phyloP scores from a whole-genome alignment of 1,284 basidiomycete species.

The Rhodotorula sp. region DNA sequence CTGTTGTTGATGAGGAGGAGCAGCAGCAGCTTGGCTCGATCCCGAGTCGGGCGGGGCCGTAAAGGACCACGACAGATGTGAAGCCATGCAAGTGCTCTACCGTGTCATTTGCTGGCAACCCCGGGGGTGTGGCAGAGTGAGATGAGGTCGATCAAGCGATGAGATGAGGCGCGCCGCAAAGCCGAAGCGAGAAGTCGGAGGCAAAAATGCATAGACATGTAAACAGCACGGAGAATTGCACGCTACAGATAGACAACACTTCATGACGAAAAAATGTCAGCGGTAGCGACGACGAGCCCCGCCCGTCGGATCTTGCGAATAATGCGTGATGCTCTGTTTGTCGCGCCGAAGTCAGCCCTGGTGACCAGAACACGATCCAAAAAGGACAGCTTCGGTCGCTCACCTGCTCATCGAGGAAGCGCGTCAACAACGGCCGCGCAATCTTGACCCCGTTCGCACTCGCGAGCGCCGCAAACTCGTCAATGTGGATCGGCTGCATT shows the following conservation, averaged over 20 bases:
- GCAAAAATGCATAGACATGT: neutral
- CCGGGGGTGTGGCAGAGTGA: too few relatives aligned
- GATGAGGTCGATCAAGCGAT: neutral
- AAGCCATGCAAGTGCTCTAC: neutral
- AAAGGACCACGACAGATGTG: neutral
- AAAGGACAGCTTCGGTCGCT: constrained; percentile 7
- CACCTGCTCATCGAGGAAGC: constrained; percentile 63
- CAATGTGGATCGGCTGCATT: constrained; percentile 62
- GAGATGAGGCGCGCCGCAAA: neutral
- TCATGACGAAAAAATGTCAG: neutral
- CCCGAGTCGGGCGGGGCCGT: neutral
- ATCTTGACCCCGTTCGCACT: constrained; percentile 47
- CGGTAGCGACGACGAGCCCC: constrained; percentile 21
- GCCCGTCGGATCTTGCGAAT: constrained; percentile 36
- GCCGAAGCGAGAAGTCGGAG: neutral
- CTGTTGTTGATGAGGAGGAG: neutral
- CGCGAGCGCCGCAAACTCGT: constrained; percentile 56
- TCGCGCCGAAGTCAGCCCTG: too few relatives aligned
- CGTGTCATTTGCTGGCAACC: neutral
- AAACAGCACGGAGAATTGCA: too few relatives aligned
- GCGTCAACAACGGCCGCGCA: constrained; percentile 54
- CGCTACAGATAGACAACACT: too few relatives aligned
- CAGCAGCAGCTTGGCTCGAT: neutral
- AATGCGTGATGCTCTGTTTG: constrained; percentile 39
- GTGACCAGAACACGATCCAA: too few relatives aligned